Base-by-base conservation (phyloP, 208 protist species). In the Porcisia deanei region DNA sequence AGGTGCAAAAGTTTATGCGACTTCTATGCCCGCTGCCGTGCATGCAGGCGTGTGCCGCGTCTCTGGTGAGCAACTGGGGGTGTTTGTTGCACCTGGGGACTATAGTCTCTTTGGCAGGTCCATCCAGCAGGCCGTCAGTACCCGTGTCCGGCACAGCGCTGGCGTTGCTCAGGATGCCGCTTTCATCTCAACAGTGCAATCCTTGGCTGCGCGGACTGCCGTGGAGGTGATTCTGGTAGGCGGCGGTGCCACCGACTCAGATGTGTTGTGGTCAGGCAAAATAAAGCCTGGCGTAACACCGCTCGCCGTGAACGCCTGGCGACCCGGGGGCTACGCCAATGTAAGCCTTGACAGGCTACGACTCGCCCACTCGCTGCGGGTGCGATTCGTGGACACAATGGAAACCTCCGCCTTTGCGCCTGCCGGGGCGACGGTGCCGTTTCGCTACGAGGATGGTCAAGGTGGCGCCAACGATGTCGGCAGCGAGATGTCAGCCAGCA, bases 41-140 rank as follows among this genome's bases (percentile, higher is more conserved):
- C 72, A 70, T 12, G 66, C 52, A 4, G 77, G 71, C 14, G 77
- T 82, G 72, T 82, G 77, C 41, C 72, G 71, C 55, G 71, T 47
- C 14, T 25, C 34, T 30, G 49, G 25, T 53, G 64, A 45, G n/a
- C 37, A 49, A 18, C 52, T 65, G 37, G 77, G 71, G n/a, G 58
- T 82, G 39, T 77, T 69, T 49, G 72, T 77, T 1, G 63, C 74
- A 3, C 65, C 77, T 8, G 22, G 30, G 10, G 2, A 25, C 3
- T 82, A 77, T 65, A 30, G 58, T 3, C 65, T 63, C 18, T 82
- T 82, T 34, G 72, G 72, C 6, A 18, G 20, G 4, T 60, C 77
- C 14, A 77, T 65, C 14, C 71, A 74, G 66, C 57, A 60, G 37
- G 58, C 70, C 1, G 41, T 63, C 41, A 58, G 77, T 49, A 57